A percentile compares a stretch with the other conserved stretches of the same genome.
Conservation (phyloP, 2,329 filamentous ascomycete species). For the Nemania bipapillata region DNA sequence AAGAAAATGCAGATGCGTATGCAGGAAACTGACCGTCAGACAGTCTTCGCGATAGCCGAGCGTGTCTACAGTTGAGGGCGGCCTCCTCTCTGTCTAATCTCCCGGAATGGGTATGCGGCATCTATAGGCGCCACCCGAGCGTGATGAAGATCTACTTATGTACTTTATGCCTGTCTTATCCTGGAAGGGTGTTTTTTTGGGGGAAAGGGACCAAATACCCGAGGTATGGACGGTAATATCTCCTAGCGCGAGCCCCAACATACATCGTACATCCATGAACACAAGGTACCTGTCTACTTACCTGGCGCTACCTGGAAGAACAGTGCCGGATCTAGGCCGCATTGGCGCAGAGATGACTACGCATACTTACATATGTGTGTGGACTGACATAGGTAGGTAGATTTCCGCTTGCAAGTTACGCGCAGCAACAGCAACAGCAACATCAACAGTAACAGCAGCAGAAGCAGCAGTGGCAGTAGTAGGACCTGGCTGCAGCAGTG, state of each 20-base stretch:
- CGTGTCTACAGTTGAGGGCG: background rate
- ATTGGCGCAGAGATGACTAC: constrained; percentile 62
- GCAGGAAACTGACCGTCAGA: background rate
- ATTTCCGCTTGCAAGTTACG: constrained; percentile 51
- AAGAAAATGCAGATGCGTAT: background rate
- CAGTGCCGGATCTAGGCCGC: constrained; percentile 67
- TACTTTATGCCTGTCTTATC: constrained; percentile 56
- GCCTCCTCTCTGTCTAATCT: background rate
- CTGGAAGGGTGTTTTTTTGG: constrained; percentile 55
- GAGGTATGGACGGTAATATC: constrained; percentile 13
- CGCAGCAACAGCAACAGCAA: constrained; percentile 62
- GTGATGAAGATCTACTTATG: constrained; percentile 56
- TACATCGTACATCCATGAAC: too few species aligned
- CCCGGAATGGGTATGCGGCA: constrained; percentile 47
- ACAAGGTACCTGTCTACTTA: too few species aligned
- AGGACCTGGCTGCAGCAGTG: too few species aligned
- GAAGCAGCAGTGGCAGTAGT: too few species aligned
- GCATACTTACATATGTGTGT: too few species aligned
- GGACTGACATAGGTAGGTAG: constrained; percentile 41
- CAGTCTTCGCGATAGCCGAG: background rate
- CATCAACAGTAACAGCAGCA: too few species aligned
- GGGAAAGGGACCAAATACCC: constrained; percentile 48
- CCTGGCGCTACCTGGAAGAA: constrained; percentile 68
- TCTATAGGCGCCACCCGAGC: constrained; percentile 56
- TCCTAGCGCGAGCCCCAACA: constrained; percentile 63